Base-by-base conservation (phyloP, 371 early-diverging fungal genomes). In the Mortierella sp. region DNA sequence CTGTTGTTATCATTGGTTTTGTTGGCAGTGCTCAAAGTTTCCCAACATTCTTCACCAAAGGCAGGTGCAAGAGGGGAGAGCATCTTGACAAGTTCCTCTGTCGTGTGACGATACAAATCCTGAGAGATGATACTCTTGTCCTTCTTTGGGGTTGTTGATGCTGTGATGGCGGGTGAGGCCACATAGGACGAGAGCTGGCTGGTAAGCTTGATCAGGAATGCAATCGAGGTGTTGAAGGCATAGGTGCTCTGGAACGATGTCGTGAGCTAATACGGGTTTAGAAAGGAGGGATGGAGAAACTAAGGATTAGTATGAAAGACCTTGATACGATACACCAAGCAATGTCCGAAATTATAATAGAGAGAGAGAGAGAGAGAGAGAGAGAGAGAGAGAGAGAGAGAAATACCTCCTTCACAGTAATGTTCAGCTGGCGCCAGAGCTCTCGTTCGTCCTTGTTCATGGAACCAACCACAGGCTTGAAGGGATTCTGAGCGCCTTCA, bases 121-220 rank as follows among this genome's bases (percentile, higher is more conserved):
- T 66, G 69, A 81, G 84, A 29, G 84, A 90, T 23, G 56, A 59
- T 57, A 73, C 47, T 70, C 62, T 79, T 28, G 43, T 30, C 57
- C 50, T 64, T 52, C 15, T 53, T 64, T 23, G 53, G 65, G 19
- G 61, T 68, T 25, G 48, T 56, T 19, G 43, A 15, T 25, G 52
- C 47, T 0, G 51, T 37, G 57, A 60, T 25, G 9, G 62, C 15
- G 2, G 44, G 1, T n/a, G 83, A 70, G 5, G 81, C 60, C 5
- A 74, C 63, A n/a, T 82, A 75, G 0, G 70, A 18, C 5, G 71
- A 77, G 37, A 93, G 74, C 44, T 85, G 82, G 65, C 92, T 94
- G 37, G 93, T 89, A n/a, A 96, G 82, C 74, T 96, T 94, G 81
- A 95, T 95, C 45, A 96, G 82, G 67, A 89, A 84, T 0, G 95